Conservation (phyloP, 768 basidiomycete genomes). For the Termitomyces sp. region DNA sequence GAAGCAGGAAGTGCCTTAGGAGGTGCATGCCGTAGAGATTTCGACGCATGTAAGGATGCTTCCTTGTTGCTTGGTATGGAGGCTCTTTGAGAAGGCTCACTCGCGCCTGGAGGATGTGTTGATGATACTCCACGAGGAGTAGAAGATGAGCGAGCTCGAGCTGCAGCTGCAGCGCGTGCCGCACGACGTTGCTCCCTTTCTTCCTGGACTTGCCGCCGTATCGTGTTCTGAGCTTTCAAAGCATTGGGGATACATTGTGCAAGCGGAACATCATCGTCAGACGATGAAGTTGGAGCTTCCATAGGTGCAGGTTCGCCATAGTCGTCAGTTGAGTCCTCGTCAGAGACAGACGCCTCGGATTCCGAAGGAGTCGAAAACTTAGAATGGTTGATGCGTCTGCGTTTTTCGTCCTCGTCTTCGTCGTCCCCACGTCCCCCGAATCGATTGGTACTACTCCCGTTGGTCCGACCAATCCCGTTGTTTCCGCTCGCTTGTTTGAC, state of each 20-base stretch:
- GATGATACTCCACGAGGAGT: constrained; percentile 24
- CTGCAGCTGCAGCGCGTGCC: constrained; percentile 32
- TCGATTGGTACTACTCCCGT: constrained; percentile 27
- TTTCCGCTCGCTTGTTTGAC: constrained; percentile 13
- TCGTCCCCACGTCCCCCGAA: constrained; percentile 34
- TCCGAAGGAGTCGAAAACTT: constrained; percentile 28
- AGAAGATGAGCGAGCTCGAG: constrained; percentile 10
- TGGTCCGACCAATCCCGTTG: constrained; percentile 17
- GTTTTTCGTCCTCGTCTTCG: constrained; percentile 21
- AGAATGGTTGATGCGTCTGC: constrained; percentile 18
- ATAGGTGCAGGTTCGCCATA: constrained; percentile 25
- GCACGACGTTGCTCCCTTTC: constrained; percentile 56
- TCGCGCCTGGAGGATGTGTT: constrained; percentile 32
- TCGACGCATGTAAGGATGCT: constrained; percentile 30
- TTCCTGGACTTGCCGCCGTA: constrained; percentile 64
- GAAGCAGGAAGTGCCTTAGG: constrained; percentile 39
- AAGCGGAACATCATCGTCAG: constrained; percentile 80
- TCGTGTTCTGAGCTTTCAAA: constrained; percentile 73
- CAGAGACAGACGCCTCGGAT: constrained; percentile 35
- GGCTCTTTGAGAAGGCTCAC: constrained; percentile 7
- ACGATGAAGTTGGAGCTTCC: constrained; percentile 18
- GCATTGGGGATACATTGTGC: constrained; percentile 82
- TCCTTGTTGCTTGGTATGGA: constrained; percentile 29
- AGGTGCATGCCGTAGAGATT: constrained; percentile 29
- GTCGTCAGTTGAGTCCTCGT: constrained; percentile 34